Evolutionary conservation across 208 protist species (phyloP).

Genomic region (Zelonia costaricensis): DNA sequence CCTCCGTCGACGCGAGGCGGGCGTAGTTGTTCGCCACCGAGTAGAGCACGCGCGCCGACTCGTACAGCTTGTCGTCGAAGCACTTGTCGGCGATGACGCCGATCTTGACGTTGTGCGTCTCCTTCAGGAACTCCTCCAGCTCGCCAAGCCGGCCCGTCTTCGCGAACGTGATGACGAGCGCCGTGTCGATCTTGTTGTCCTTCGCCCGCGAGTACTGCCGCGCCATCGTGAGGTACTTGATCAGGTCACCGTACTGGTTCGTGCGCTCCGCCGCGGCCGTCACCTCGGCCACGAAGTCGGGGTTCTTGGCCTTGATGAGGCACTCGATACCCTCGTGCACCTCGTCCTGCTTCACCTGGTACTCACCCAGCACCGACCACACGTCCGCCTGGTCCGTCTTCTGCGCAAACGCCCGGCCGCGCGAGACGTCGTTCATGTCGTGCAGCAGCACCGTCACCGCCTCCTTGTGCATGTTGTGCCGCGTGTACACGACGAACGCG

Average conservation of each 20-base stretch:
- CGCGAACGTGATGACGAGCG: constrained; percentile 97
- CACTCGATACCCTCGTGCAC: constrained; percentile 97
- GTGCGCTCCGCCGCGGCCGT: constrained; percentile 91
- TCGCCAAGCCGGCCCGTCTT: constrained; percentile 97
- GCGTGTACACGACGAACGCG: constrained; percentile 99
- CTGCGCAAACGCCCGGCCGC: constrained; percentile 96
- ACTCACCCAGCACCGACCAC: constrained; percentile 95
- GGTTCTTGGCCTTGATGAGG: constrained; percentile 98
- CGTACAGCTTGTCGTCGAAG: constrained; percentile 97
- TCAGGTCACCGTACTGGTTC: constrained; percentile 96
- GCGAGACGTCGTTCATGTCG: constrained; percentile 95
- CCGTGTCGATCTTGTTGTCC: constrained; percentile 97
- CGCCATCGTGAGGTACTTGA: constrained; percentile 99
- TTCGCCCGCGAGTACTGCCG: constrained; percentile 87
- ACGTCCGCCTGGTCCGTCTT: constrained; percentile 93
- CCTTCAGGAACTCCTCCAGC: constrained; percentile 99
- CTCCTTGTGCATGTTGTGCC: constrained; percentile 95
- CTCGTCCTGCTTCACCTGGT: constrained; percentile 92
- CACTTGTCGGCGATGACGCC: constrained; percentile 97
- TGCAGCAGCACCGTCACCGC: constrained; percentile 98
- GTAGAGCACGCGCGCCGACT: constrained; percentile 99
- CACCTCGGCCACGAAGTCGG: constrained; percentile 90
- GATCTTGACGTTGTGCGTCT: constrained; percentile 97
- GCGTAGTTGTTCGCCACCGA: constrained; percentile 96
- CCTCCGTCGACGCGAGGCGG: constrained; percentile 95